Percentiles rank a stretch among this genome's conserved stretches.
These are phyloP conservation scores for Syzygium syzygioides DNA, from an alignment of 441 rosid species.

Conservation along the genomic window DNA sequence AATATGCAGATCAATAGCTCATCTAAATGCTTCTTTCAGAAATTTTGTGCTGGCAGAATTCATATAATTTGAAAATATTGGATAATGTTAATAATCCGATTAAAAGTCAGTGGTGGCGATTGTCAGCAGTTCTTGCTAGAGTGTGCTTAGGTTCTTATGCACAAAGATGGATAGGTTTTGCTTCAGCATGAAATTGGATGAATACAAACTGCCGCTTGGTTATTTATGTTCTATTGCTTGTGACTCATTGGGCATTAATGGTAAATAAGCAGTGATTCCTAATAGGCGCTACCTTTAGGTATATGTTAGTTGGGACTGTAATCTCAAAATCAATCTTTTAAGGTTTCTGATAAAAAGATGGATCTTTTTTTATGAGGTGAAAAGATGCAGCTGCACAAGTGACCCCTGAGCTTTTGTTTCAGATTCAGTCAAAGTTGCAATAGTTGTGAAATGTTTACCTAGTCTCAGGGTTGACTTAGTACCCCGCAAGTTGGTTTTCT, in stretches of 20 bases:
- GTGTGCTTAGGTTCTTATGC: neutral
- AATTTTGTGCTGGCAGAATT: neutral
- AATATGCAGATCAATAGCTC: neutral
- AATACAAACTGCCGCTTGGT: neutral
- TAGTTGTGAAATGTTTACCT: neutral
- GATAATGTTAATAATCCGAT: neutral
- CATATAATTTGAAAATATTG: neutral
- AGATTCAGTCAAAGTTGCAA: neutral
- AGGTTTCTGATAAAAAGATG: neutral
- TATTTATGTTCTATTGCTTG: neutral
- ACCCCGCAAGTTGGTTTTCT: neutral
- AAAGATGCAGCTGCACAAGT: neutral
- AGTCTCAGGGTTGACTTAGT: neutral
- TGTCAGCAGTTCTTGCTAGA: neutral
- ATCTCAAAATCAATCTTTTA: neutral
- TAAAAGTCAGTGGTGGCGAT: neutral
- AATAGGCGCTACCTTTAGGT: neutral
- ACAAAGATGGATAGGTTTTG: neutral
- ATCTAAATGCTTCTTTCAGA: neutral
- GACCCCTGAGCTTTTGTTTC: neutral
- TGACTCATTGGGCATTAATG: neutral
- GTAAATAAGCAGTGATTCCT: neutral
- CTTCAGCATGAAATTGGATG: neutral
- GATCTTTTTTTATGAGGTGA: neutral
- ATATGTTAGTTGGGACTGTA: neutral